Evolutionary conservation across 257 asterid species (phyloP).

Genomic region (Penstemon barbatus): DNA sequence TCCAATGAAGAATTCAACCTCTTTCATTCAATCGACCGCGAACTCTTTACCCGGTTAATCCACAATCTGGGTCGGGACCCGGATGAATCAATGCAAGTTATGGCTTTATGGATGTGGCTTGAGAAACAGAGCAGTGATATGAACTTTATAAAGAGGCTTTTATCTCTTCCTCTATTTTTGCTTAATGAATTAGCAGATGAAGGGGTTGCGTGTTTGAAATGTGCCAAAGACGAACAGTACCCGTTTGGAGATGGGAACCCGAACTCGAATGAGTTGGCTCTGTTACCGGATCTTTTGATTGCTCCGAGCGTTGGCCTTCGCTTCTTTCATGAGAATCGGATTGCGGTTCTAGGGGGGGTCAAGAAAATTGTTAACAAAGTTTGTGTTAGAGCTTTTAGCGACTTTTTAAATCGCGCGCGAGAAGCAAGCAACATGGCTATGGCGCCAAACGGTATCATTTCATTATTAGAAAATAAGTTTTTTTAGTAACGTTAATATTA

Average conservation of each 20-base stretch:
- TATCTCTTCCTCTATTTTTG: slow-evolving; percentile 33
- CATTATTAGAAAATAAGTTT: too few species aligned
- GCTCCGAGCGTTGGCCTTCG: slow-evolving; percentile 26
- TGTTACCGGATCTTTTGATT: slow-evolving; percentile 33
- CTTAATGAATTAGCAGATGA: slow-evolving; percentile 47
- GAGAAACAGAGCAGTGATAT: slow-evolving; percentile 36
- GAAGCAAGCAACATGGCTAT: background rate
- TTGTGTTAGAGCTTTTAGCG: slow-evolving; percentile 50
- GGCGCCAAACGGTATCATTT: background rate
- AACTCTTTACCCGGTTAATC: slow-evolving; percentile 39
- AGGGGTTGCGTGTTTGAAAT: slow-evolving; percentile 39
- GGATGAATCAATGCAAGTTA: slow-evolving; percentile 43
- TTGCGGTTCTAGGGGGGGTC: slow-evolving; percentile 33
- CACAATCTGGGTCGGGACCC: slow-evolving; percentile 48
- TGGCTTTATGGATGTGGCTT: slow-evolving; percentile 65
- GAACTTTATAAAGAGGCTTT: slow-evolving; percentile 32
- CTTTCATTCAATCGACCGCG: slow-evolving; percentile 55
- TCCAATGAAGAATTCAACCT: slow-evolving; percentile 48
- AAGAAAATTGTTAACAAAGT: slow-evolving; percentile 28
- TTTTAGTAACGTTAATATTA: too few species aligned
- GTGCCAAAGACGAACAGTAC: slow-evolving; percentile 33
- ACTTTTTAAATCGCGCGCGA: slow-evolving; percentile 30
- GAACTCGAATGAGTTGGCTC: background rate
- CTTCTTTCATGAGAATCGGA: slow-evolving; percentile 44
- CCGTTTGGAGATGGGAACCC: background rate